These are phyloP conservation scores for Cydonia oblonga DNA, from an alignment of 331 rosid genomes.

Conservation along the genomic window DNA sequence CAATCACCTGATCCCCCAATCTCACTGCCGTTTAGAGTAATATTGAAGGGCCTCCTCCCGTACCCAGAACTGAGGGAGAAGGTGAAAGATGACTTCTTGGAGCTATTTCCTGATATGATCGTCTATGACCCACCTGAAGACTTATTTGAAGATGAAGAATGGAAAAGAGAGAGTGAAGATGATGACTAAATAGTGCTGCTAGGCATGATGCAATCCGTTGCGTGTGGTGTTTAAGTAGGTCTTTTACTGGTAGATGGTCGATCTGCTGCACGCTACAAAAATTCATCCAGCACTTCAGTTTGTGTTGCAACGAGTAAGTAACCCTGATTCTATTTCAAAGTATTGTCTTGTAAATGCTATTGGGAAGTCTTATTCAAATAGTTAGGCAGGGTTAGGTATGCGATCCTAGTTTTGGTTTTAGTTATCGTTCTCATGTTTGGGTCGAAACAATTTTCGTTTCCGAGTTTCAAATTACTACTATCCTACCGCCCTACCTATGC, in stretches of 20 bases:
- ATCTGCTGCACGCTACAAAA: no score
- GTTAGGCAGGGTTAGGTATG: neutral
- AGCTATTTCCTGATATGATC: conserved; percentile 69
- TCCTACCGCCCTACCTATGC: neutral
- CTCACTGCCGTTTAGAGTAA: conserved; percentile 71
- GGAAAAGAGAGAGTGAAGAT: conserved; percentile 18
- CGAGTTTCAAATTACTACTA: neutral
- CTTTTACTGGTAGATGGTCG: neutral
- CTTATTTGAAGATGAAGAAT: conserved; percentile 55
- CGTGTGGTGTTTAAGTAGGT: neutral
- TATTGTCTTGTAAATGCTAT: neutral
- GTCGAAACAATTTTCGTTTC: neutral
- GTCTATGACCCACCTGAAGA: conserved; percentile 85
- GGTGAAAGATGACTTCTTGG: conserved; percentile 67
- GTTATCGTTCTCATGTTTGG: neutral
- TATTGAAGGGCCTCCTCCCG: conserved; percentile 69
- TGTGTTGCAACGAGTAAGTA: neutral
- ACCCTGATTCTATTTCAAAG: neutral
- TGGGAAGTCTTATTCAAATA: neutral
- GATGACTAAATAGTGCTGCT: conserved; percentile 7
- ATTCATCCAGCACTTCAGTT: no score
- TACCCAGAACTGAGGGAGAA: conserved; percentile 71
- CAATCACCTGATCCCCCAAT: conserved; percentile 68
- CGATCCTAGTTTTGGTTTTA: neutral
- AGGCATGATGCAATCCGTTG: neutral